phyloP scores from a whole-genome alignment of 2,329 filamentous ascomycete species.

The Pestalotiopsis sp. region DNA sequence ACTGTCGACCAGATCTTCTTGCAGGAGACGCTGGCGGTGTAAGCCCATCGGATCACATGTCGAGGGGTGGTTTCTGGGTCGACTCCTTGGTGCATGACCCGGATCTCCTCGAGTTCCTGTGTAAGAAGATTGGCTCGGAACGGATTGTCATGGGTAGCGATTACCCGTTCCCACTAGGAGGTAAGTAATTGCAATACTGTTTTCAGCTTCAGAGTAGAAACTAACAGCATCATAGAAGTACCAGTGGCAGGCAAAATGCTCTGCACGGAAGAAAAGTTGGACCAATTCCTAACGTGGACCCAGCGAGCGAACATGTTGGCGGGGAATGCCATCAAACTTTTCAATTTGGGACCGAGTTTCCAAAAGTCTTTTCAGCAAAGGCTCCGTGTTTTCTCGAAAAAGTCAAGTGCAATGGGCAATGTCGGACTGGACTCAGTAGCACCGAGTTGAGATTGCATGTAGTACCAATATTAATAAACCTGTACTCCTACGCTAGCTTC shows the following conservation, averaged over 20 bases:
- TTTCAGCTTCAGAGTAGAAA: too few relatives aligned
- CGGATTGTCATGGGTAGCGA: conserved; percentile 37
- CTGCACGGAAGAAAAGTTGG: conserved; percentile 27
- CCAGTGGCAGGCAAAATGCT: conserved; percentile 37
- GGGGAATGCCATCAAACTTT: conserved; percentile 35
- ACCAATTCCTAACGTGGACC: conserved; percentile 32
- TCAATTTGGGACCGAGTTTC: conserved; percentile 30
- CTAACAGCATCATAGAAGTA: conserved; percentile 26
- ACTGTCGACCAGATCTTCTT: conserved; percentile 37
- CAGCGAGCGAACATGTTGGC: conserved; percentile 33
- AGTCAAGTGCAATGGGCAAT: not conserved
- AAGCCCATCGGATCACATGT: conserved; percentile 32
- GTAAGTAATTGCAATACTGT: conserved; percentile 7
- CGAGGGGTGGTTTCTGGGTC: conserved; percentile 32
- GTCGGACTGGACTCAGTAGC: too few relatives aligned
- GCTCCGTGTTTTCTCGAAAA: conserved; percentile 21
- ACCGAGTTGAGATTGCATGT: not conserved
- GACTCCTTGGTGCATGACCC: conserved; percentile 38
- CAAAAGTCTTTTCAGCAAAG: conserved; percentile 25
- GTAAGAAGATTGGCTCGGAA: conserved; percentile 33
- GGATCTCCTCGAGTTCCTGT: conserved; percentile 35
- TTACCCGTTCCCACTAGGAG: conserved; percentile 38
- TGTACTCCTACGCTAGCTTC: not conserved
- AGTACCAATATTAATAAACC: not conserved
- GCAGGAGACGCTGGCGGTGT: conserved; percentile 31